Percentiles rank a stretch among this genome's conserved stretches.
These are phyloP conservation scores for Bruguiera gymnorhiza DNA, from an alignment of 345 rosid species.

Conservation along the genomic window DNA sequence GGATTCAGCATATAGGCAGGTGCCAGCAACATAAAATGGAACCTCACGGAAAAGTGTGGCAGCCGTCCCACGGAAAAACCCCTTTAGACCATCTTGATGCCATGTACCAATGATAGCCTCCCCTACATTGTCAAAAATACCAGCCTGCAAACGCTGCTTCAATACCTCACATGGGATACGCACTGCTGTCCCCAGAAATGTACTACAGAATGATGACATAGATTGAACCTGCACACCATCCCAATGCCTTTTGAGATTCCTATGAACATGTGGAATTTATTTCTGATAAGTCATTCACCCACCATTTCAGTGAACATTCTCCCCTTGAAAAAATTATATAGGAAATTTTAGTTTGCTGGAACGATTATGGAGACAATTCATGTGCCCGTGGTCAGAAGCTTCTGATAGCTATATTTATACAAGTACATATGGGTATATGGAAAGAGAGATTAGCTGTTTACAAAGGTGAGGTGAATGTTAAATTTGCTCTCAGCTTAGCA, in stretches of 20 bases:
- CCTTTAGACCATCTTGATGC: conserved; percentile 87
- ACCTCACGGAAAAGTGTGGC: conserved; percentile 97
- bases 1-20: conserved; percentile 87
- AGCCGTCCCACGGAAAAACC: conserved; percentile 96
- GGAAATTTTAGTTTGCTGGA: background rate
- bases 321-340: background rate
- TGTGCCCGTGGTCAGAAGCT: too few species aligned
- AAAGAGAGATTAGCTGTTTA: too few species aligned
- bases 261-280: background rate
- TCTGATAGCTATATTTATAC: too few species aligned
- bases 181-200: conserved; percentile 86
- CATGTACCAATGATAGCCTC: conserved; percentile 89
- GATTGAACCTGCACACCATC: conserved; percentile 73
- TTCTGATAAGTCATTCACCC: background rate
- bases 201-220: conserved; percentile 88
- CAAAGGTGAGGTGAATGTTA: too few species aligned
- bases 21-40: conserved; percentile 95
- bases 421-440: background rate
- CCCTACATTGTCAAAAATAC: conserved; percentile 81
- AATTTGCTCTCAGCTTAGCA: background rate
- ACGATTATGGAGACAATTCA: background rate
- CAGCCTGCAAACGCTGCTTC: conserved; percentile 96
- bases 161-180: conserved; percentile 97
- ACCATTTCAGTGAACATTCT: background rate
- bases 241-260: background rate